Evolutionary conservation across 345 rosid species (phyloP).

Genomic region (Dipteronia dyeriana): DNA sequence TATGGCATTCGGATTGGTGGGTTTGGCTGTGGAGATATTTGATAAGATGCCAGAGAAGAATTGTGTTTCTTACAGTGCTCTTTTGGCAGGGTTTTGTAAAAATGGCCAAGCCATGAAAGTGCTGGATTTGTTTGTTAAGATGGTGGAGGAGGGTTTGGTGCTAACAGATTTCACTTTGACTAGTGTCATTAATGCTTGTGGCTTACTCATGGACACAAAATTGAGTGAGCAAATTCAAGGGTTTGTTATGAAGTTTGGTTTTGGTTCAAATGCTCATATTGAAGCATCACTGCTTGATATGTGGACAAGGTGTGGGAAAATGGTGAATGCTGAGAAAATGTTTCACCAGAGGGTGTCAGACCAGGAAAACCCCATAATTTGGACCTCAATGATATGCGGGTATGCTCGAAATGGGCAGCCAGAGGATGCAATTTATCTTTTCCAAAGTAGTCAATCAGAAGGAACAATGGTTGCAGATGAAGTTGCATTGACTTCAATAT

Average conservation of each 20-base stretch:
- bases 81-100: conserved; percentile 68
- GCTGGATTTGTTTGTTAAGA: conserved; percentile 47
- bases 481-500: conserved; percentile 52
- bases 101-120: conserved; percentile 56
- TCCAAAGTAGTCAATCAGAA: conserved; percentile 39
- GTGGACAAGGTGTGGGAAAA: conserved; percentile 81
- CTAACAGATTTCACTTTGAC: conserved; percentile 67
- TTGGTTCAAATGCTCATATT: conserved; percentile 50
- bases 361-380: conserved; percentile 42
- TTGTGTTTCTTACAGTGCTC: conserved; percentile 57
- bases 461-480: conserved; percentile 58
- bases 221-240: conserved; percentile 77
- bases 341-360: conserved; percentile 52
- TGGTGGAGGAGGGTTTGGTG: conserved; percentile 58
- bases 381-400: conserved; percentile 77
- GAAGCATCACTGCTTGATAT: conserved; percentile 76
- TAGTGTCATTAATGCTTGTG: conserved; percentile 64
- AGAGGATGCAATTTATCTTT: conserved; percentile 61
- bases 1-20: conserved; percentile 66
- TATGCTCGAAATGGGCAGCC: conserved; percentile 73
- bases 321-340: conserved; percentile 73
- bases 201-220: conserved; percentile 42
- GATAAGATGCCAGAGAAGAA: conserved; percentile 66
- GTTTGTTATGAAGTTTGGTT: conserved; percentile 65
- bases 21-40: conserved; percentile 59